Conservation (phyloP, 2,329 filamentous ascomycete species). For the Trichocomaceae sp. region DNA sequence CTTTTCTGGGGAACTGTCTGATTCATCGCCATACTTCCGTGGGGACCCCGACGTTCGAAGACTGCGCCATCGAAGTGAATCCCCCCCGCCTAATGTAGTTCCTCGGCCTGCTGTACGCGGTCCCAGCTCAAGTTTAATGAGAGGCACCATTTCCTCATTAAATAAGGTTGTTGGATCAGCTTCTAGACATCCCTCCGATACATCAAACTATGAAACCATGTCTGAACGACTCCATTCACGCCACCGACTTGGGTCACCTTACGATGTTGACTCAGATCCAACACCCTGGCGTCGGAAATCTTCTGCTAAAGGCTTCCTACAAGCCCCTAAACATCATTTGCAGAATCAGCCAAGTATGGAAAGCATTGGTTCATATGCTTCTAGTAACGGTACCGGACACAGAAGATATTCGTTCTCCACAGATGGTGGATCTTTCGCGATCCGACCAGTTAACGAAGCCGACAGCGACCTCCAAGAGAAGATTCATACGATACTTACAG, state of each 20-base stretch:
- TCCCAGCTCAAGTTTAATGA: conserved; percentile 12
- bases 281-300: conserved; percentile 7
- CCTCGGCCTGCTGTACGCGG: conserved; percentile 13
- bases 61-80: conserved; percentile 10
- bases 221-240: conserved; percentile 6
- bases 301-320: conserved; percentile 7
- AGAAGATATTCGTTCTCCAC: conserved; percentile 18
- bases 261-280: conserved; percentile 4
- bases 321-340: conserved; percentile 9
- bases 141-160: conserved; percentile 13
- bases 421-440: conserved; percentile 34
- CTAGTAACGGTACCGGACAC: neutral
- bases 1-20: conserved; percentile 1
- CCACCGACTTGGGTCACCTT: conserved; percentile 12
- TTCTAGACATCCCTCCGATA: conserved; percentile 1
- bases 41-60: neutral
- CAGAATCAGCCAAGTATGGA: conserved; percentile 12
- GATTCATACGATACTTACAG: conserved; percentile 70
- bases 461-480: conserved; percentile 71
- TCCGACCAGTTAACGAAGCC: conserved; percentile 35
- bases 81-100: conserved; percentile 9
- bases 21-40: neutral
- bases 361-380: conserved; percentile 12
- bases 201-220: neutral
- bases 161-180: conserved; percentile 11